A percentile compares a stretch with the other conserved stretches of the same genome.
Conservation (phyloP, 1,284 basidiomycete genomes). For the Peniophora sp. region DNA sequence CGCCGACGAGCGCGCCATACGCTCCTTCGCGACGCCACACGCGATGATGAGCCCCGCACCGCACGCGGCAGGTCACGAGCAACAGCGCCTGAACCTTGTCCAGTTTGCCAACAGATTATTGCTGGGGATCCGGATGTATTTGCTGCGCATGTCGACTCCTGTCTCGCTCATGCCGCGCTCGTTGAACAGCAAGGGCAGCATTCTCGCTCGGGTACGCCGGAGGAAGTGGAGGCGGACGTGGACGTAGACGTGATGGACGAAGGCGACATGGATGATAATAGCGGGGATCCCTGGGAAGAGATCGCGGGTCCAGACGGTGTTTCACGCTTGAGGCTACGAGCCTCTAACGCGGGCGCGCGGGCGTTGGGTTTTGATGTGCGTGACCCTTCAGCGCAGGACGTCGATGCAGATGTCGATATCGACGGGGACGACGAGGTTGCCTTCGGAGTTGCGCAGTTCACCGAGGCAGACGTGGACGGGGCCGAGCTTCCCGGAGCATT, state of each 20-base stretch:
- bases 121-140: constrained; percentile 61
- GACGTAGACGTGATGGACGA: constrained; percentile 23
- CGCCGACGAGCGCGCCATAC: constrained; percentile 57
- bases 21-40: constrained; percentile 55
- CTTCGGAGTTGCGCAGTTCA: constrained; percentile 67
- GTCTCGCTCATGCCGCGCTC: constrained; percentile 42
- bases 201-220: constrained; percentile 26
- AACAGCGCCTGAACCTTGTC: constrained; percentile 37
- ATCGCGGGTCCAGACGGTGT: constrained; percentile 30
- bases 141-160: constrained; percentile 71
- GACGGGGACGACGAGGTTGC: constrained; percentile 65
- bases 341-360: constrained; percentile 12
- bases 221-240: constrained; percentile 20
- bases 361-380: constrained; percentile 63
- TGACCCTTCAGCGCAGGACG: constrained; percentile 43
- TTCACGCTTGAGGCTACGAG: constrained; percentile 5
- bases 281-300: constrained; percentile 19
- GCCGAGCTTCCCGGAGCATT: constrained; percentile 19
- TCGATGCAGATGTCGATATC: constrained; percentile 71
- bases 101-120: constrained; percentile 52
- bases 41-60: constrained; percentile 44
- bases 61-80: constrained; percentile 18
- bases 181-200: constrained; percentile 26
- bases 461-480: constrained; percentile 50
- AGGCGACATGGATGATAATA: constrained; percentile 6